These are phyloP conservation scores for Physcomitrium patens DNA, from an alignment of 225 moss, liverwort and hornwort genomes.

Conservation along the genomic window DNA sequence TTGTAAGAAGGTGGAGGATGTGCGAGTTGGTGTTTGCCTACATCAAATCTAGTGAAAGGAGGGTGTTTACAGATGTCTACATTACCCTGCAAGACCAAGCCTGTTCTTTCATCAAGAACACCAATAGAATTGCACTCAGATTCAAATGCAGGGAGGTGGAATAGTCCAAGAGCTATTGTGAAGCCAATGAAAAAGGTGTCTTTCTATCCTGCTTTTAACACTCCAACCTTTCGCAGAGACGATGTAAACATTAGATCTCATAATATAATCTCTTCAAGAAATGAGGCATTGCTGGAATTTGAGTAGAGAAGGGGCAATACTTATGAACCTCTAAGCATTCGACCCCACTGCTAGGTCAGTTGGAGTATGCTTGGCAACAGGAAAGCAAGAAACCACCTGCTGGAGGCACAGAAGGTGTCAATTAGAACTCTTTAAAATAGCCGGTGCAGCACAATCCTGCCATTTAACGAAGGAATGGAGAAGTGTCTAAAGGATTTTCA, in stretches of 20 bases:
- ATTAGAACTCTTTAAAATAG: background rate
- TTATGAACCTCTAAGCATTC: conserved; percentile 20
- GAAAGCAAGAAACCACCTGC: conserved; percentile 40
- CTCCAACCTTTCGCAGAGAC: background rate
- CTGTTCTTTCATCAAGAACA: conserved; percentile 40
- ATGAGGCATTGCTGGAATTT: background rate
- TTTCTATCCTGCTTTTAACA: conserved; percentile 16
- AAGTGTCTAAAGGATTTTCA: conserved; percentile 31
- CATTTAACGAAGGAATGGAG: conserved; percentile 48
- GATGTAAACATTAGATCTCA: background rate
- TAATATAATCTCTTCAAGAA: background rate
- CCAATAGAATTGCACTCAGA: conserved; percentile 48
- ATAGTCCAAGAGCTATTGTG: conserved; percentile 40
- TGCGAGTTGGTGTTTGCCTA: background rate
- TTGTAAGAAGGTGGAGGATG: background rate
- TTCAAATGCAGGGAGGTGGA: conserved; percentile 39
- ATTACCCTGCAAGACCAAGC: conserved; percentile 34
- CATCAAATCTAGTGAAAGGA: conserved; percentile 7
- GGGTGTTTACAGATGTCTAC: conserved; percentile 46
- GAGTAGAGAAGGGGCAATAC: background rate
- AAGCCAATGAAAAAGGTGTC: conserved; percentile 48
- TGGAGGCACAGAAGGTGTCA: conserved; percentile 17
- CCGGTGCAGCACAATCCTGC: conserved; percentile 32
- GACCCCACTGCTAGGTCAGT: conserved; percentile 30
- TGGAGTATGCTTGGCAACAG: conserved; percentile 39